A percentile compares a stretch with the other conserved stretches of the same genome.
These are phyloP conservation scores for Madurella mycetomatis DNA, from an alignment of 2,329 filamentous ascomycete genomes.

Conservation along the genomic window DNA sequence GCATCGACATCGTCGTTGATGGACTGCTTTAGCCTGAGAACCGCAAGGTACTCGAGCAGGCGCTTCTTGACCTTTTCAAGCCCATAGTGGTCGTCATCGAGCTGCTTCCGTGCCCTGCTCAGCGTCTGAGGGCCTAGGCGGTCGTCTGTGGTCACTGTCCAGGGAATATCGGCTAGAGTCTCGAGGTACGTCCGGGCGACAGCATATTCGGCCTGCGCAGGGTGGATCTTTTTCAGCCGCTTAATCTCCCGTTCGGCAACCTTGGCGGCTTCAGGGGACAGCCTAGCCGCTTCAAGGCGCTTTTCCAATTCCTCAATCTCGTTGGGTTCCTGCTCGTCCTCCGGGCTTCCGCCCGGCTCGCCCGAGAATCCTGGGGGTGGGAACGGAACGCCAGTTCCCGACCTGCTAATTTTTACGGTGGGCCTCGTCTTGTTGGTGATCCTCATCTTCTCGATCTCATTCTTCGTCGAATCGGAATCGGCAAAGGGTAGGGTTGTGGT, in stretches of 20 bases:
- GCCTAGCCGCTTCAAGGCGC: constrained; percentile 73
- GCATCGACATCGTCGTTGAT: constrained; percentile 79
- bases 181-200: constrained; percentile 92
- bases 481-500: constrained; percentile 59
- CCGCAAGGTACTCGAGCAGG: constrained; percentile 88
- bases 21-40: constrained; percentile 90
- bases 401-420: constrained; percentile 21
- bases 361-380: constrained; percentile 24
- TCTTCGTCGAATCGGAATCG: constrained; percentile 7
- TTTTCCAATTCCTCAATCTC: constrained; percentile 91
- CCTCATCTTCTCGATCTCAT: constrained; percentile 16
- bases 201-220: constrained; percentile 91
- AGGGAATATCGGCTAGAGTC: constrained; percentile 89
- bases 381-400: constrained; percentile 27
- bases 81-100: constrained; percentile 95
- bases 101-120: constrained; percentile 73
- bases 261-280: constrained; percentile 81
- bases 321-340: constrained; percentile 76
- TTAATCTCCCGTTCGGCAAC: constrained; percentile 87
- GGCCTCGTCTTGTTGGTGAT: constrained; percentile 29
- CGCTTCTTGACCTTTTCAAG: constrained; percentile 97
- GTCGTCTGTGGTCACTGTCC: constrained; percentile 80
- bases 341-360: constrained; percentile 45
- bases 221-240: constrained; percentile 89
- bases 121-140: constrained; percentile 78